phyloP scores from a whole-genome alignment of 176 grass and related monocot genomes.

The Phoenix dactylifera region DNA sequence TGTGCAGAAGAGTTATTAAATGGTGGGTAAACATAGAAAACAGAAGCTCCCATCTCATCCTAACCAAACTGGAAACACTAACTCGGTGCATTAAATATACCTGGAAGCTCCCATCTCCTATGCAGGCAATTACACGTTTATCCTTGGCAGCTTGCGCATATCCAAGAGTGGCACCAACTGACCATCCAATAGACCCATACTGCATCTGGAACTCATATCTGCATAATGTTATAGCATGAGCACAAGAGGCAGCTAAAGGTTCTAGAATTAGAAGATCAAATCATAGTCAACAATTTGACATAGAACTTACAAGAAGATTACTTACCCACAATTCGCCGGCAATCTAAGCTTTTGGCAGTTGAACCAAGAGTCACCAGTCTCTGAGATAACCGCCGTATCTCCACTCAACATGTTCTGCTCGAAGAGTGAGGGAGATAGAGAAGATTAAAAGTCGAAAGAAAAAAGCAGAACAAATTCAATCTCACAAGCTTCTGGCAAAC shows the following conservation, averaged over 20 bases:
- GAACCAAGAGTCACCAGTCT: constrained; percentile 20
- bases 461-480: not conserved
- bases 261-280: not conserved
- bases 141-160: constrained; percentile 18
- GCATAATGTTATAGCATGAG: not conserved
- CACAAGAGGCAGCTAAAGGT: not conserved
- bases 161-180: constrained; percentile 13
- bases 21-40: not conserved
- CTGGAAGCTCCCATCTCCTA: constrained; percentile 14
- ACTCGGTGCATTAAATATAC: not conserved
- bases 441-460: not conserved
- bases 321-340: constrained; percentile 14
- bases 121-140: constrained; percentile 11
- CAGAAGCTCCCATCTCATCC: not conserved
- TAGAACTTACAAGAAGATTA: not conserved
- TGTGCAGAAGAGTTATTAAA: not conserved
- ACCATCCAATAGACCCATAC: constrained; percentile 20
- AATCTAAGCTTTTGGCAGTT: constrained; percentile 15
- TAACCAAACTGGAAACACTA: too few relatives aligned
- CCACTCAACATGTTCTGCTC: constrained; percentile 6
- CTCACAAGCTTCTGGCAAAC: too few relatives aligned
- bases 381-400: constrained; percentile 7
- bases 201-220: constrained; percentile 22
- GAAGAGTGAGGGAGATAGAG: not conserved
- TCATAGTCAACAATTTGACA: not conserved